phyloP scores from a whole-genome alignment of 305 asterid genomes.

The Fraxinus dipetala region DNA sequence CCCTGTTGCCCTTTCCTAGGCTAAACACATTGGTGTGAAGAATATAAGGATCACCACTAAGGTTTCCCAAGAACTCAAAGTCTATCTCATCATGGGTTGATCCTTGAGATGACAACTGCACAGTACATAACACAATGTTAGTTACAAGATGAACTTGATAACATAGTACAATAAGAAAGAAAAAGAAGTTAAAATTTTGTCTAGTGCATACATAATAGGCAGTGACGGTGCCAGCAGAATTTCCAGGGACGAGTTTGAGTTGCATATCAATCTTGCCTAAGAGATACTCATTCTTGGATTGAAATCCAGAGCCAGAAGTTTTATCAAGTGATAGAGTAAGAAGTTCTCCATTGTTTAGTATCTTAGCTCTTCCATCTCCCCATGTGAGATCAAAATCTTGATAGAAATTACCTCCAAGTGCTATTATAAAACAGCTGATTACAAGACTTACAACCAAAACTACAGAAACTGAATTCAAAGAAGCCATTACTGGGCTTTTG shows the following conservation, averaged over 20 bases:
- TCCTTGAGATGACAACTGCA: constrained; percentile 39
- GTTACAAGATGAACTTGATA: no score
- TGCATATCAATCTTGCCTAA: constrained; percentile 31
- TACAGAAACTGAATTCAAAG: background rate
- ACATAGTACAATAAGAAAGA: background rate
- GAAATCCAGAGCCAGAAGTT: constrained; percentile 36
- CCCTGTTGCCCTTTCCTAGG: constrained; percentile 38
- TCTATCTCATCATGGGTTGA: constrained; percentile 37
- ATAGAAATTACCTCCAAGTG: background rate
- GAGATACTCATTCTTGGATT: constrained; percentile 30
- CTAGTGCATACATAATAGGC: constrained; percentile 23
- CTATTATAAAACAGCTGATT: background rate
- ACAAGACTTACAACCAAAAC: background rate
- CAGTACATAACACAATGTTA: background rate
- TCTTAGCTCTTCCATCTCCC: constrained; percentile 33
- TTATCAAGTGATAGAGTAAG: constrained; percentile 27
- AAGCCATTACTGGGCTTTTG: background rate
- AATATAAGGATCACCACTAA: constrained; percentile 37
- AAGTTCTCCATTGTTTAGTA: constrained; percentile 31
- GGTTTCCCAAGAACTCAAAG: constrained; percentile 35
- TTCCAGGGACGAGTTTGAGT: constrained; percentile 32
- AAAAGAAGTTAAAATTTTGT: background rate
- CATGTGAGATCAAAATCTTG: constrained; percentile 28
- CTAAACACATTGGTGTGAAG: constrained; percentile 35
- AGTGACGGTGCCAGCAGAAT: constrained; percentile 35